Evolutionary conservation across 352 stramenopile species (phyloP), one percentile per base, ranked within the genome.

Genomic region (Phytophthora podocarpi): DNA sequence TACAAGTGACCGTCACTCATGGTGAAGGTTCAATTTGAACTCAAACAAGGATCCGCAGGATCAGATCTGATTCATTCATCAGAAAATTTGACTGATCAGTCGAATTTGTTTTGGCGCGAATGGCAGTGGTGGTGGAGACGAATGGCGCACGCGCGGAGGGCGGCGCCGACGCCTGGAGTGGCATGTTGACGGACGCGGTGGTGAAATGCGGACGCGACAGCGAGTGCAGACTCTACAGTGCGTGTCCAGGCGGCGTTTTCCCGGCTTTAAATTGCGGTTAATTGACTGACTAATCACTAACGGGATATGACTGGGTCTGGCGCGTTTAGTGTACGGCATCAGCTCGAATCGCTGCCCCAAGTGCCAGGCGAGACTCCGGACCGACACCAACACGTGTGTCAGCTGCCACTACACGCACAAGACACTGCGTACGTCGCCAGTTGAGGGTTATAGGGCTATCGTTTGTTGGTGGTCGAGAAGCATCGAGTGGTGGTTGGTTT

Each of bases 1-100:
- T 70, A 93, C 37, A 93, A 52, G 36, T 93, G 83, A 2, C 77
- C 77, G 32, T 89, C 68, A 60, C 78, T 80, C 70, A 70, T 75
- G 21, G 1, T 12, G 5, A 4, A 51, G 31, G 51, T 62, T 34
- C 26, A 51, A 62, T 18, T 42, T 36, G 24, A 42, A 36, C 7
- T 24, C 24, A 27, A 26, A 42, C 10, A n/a, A n/a, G n/a, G n/a
- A n/a, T n/a, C n/a, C n/a, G n/a, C n/a, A n/a, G 13, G 9, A 15
- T 49, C 42, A 50, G 42, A 50, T 50, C 27, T 36, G 42, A 50
- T 35, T 49, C 11, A n/a, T n/a, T n/a, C n/a, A n/a, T n/a, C n/a
- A n/a, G n/a, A n/a, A n/a, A n/a, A n/a, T n/a, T n/a, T n/a, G n/a
- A n/a, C n/a, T n/a, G n/a, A 23, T 48, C 40, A 34, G 40, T 45